Base-by-base conservation (phyloP, 805 yeast genomes). In the Jamesozyma gamospora region DNA sequence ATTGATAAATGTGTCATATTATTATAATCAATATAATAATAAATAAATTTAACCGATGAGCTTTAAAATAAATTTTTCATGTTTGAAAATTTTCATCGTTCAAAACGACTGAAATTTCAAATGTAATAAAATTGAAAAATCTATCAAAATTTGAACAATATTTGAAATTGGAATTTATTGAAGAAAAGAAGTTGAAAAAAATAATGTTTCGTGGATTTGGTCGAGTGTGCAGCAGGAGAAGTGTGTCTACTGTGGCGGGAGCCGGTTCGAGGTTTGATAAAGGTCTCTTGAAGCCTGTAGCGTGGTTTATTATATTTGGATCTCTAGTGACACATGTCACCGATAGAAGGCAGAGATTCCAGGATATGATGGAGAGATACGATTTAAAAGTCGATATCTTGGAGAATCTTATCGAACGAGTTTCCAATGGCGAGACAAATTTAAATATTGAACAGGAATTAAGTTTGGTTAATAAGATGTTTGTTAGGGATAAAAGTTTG, bases 251-350 rank as follows among this genome's bases (percentile, higher is more conserved):
- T n/a, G n/a, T n/a, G n/a, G n/a, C n/a, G n/a, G n/a, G n/a, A 19
- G 8, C 28, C 13, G 31, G 26, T 16, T 12, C 40, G 5, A 32
- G 31, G 13, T 32, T 37, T 41, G 69, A 64, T 42, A 57, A 47
- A 34, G 46, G 66, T 2, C 51, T 64, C 49, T 41, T 63, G 12
- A 64, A 69, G 32, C 66, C 74, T 13, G 53, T 66, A 5, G 36
- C 69, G 10, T 63, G 70, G 18, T 55, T 71, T 2, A 61, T 74
- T 5, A 47, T 70, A 11, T 66, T 71, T 32, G 69, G 74, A 1
- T 67, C 75, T 1, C 65, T 71, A 48, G 58, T 74, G 8, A 64
- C 70, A 44, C 66, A 69, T 49, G 65, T 72, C 16, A 67, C 68
- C 39, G 64, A 66, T 29, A 56, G 63, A 25, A 65, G 70, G 38